A percentile compares a stretch with the other conserved stretches of the same genome.
Evolutionary conservation across 768 basidiomycete genomes (phyloP).

Genomic region (Auriscalpium orientale): DNA sequence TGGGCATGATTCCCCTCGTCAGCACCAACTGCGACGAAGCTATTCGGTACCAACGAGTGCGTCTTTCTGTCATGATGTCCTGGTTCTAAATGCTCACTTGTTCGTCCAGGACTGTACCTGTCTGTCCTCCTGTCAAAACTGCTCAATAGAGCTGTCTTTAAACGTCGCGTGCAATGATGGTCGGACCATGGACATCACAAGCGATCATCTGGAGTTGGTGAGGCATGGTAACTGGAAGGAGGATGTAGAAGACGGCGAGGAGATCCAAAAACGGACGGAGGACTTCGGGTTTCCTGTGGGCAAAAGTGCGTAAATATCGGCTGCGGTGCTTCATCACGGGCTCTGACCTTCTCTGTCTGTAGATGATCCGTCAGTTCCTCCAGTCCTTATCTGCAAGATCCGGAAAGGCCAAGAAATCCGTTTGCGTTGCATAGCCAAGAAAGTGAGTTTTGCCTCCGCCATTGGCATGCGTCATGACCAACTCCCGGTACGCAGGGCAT

Average conservation of each 20-base stretch:
- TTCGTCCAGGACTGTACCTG: slow-evolving; percentile 82
- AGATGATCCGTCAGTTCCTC: slow-evolving; percentile 57
- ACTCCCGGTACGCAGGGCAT: slow-evolving; percentile 55
- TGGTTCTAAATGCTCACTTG: neutral
- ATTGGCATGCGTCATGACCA: neutral
- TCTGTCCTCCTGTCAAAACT: slow-evolving; percentile 73
- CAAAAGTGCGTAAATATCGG: slow-evolving; percentile 48
- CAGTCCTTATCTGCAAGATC: slow-evolving; percentile 85
- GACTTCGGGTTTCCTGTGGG: slow-evolving; percentile 80
- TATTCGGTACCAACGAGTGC: slow-evolving; percentile 69
- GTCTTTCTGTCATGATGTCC: slow-evolving; percentile 16
- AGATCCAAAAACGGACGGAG: slow-evolving; percentile 64
- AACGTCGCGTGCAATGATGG: slow-evolving; percentile 63
- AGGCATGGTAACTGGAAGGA: slow-evolving; percentile 26
- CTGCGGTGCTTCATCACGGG: neutral
- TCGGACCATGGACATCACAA: slow-evolving; percentile 79
- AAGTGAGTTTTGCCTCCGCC: slow-evolving; percentile 43
- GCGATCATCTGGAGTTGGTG: slow-evolving; percentile 68
- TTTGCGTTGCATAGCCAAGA: slow-evolving; percentile 83
- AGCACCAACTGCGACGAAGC: slow-evolving; percentile 86
- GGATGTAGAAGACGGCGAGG: slow-evolving; percentile 52
- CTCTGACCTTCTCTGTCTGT: slow-evolving; percentile 4
- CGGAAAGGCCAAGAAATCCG: slow-evolving; percentile 90
- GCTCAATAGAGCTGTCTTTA: slow-evolving; percentile 78
- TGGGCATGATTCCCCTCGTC: slow-evolving; percentile 88